These are phyloP conservation scores for Penicillium desertorum DNA, from an alignment of 495 filamentous ascomycete genomes.

Conservation along the genomic window DNA sequence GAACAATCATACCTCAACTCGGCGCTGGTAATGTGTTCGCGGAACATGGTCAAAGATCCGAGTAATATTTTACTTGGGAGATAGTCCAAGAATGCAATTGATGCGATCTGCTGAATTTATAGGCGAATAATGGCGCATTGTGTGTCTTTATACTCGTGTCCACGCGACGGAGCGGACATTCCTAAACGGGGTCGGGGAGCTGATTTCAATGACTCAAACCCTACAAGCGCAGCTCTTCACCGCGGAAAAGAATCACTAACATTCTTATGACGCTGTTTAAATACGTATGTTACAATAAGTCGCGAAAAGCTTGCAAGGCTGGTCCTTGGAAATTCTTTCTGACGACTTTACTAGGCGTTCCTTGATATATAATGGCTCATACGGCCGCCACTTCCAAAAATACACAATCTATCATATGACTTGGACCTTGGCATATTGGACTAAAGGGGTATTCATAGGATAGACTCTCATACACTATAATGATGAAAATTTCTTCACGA, in stretches of 20 bases:
- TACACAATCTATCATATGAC: background rate
- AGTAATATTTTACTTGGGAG: background rate
- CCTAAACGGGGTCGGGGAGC: slow-evolving; percentile 16
- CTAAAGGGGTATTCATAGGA: too few relatives aligned
- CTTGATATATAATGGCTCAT: background rate
- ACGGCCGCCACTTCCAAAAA: background rate
- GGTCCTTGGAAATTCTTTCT: background rate
- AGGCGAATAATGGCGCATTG: slow-evolving; percentile 1
- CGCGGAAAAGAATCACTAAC: background rate
- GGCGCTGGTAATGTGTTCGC: background rate
- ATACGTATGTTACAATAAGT: background rate
- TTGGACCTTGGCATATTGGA: too few relatives aligned
- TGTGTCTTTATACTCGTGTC: slow-evolving; percentile 6
- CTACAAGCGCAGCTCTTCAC: slow-evolving; percentile 2
- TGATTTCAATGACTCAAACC: background rate
- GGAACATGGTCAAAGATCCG: slow-evolving; percentile 1
- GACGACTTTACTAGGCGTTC: background rate
- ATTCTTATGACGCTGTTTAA: slow-evolving; percentile 5
- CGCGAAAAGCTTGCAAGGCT: background rate
- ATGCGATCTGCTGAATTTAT: background rate
- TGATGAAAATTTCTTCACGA: too few relatives aligned
- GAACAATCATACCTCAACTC: slow-evolving; percentile 5
- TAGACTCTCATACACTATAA: background rate
- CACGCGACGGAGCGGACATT: slow-evolving; percentile 11
- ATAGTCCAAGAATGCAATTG: background rate